Percentiles rank a stretch among this genome's conserved stretches.
phyloP scores from a whole-genome alignment of 1,139 yeast species.

The Geotrichum citri-aurantii region DNA sequence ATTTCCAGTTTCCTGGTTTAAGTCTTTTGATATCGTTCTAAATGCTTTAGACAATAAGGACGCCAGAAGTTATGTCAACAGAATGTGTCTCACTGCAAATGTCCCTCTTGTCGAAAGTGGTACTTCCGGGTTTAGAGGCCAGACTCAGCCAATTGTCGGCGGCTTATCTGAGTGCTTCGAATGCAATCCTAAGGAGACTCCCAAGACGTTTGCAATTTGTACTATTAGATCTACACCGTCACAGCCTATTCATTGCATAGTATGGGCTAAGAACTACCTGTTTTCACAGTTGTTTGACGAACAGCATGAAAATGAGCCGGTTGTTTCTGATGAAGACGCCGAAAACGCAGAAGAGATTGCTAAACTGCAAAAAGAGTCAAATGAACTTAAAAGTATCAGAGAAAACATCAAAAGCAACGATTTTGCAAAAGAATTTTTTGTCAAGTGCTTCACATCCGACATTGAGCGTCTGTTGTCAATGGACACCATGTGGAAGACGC shows the following conservation, averaged over 20 bases:
- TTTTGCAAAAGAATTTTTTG: conserved; percentile 37
- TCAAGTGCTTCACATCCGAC: conserved; percentile 58
- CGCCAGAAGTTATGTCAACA: conserved; percentile 86
- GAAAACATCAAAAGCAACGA: conserved; percentile 39
- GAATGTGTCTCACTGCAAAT: conserved; percentile 64
- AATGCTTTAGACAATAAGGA: conserved; percentile 93
- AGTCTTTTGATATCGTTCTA: conserved; percentile 67
- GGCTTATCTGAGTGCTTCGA: conserved; percentile 86
- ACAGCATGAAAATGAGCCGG: conserved; percentile 48
- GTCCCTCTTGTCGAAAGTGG: conserved; percentile 90
- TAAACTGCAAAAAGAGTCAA: conserved; percentile 63
- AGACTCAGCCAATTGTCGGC: conserved; percentile 85
- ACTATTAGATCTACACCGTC: conserved; percentile 96
- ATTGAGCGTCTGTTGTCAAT: conserved; percentile 66
- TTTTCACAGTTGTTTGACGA: conserved; percentile 70
- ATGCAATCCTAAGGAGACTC: conserved; percentile 80
- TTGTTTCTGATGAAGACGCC: conserved; percentile 42
- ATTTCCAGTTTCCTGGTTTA: conserved; percentile 80
- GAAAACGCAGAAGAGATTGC: conserved; percentile 49
- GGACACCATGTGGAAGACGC: conserved; percentile 72
- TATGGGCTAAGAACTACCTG: conserved; percentile 93
- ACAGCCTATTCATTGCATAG: conserved; percentile 91
- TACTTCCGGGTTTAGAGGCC: conserved; percentile 91
- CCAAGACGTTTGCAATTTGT: conserved; percentile 91
- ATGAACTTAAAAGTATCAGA: conserved; percentile 62